phyloP scores from a whole-genome alignment of 2,329 filamentous ascomycete genomes.

The Exutisphaerella laricina region DNA sequence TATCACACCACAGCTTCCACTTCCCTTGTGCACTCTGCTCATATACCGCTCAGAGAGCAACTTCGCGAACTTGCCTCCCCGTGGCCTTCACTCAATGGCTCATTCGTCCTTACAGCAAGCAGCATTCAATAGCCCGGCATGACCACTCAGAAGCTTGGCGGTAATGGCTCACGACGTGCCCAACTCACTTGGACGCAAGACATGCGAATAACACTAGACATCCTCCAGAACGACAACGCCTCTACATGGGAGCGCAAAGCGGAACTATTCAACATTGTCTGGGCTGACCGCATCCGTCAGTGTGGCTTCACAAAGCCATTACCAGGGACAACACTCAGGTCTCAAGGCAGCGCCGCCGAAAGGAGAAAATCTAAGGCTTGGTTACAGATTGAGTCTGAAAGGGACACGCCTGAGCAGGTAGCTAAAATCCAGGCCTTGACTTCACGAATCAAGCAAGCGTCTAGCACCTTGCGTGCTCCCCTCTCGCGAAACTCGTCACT shows the following conservation, averaged over 20 bases:
- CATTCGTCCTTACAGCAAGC: too few species aligned
- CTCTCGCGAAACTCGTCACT: too few species aligned
- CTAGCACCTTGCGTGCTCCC: too few species aligned
- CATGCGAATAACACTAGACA: slow-evolving; percentile 1
- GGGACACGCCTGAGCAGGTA: not conserved
- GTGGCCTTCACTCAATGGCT: too few species aligned
- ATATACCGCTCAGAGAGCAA: too few species aligned
- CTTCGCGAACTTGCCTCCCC: too few species aligned
- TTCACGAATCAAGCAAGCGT: not conserved
- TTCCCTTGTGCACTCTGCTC: too few species aligned
- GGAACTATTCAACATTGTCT: not conserved
- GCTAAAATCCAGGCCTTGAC: not conserved
- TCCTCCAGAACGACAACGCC: not conserved
- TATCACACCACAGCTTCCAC: too few species aligned
- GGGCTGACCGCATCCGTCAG: not conserved
- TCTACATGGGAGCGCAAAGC: not conserved
- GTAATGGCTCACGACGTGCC: not conserved
- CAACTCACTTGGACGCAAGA: not conserved
- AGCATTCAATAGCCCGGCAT: too few species aligned
- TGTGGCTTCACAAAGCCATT: not conserved
- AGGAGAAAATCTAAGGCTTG: not conserved
- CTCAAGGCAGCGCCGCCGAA: not conserved
- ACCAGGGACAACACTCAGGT: not conserved
- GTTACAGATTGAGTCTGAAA: not conserved
- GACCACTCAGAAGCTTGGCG: not conserved